Evolutionary conservation across 768 basidiomycete genomes (phyloP), one percentile per base, ranked within the genome.

Genomic region (Leucosporidium yakuticum): DNA sequence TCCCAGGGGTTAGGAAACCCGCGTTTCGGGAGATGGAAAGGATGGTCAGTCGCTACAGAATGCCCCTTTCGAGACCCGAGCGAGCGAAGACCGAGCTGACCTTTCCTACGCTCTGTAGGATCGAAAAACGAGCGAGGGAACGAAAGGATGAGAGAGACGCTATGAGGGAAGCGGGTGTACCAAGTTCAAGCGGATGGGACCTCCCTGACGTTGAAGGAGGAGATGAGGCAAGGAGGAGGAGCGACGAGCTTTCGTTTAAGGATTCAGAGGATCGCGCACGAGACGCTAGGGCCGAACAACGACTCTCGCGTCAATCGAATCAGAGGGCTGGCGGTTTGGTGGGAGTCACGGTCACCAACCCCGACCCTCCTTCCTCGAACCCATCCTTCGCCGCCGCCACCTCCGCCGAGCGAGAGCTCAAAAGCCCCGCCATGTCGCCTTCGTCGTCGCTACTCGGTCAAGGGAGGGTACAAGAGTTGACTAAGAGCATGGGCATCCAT

Each of bases 71-170:
- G 6, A 36, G 12, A 36, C 34, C 39, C 3, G 39, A 44, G 39
- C 3, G 39, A 15, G 17, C 6, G 39, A 44, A 44, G 11, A 15
- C 39, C 39, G 39, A 44, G 39, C 39, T 44, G 39, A 44, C 39
- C 39, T 44, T 44, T 15, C 14, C 3, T 15, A 2, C 3, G 3
- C 8, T 8, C 39, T 44, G 17, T 15, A 44, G 69, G 69, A 59
- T 70, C 32, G 62, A 67, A 50, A 70, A 67, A 27, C 31, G 69
- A 6, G 65, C 51, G 2, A 25, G 14, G 2, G 65, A 69, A 23
- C 50, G 65, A 27, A 51, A 62, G 39, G 53, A 53, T 4, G 62
- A 66, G 31, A 29, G 47, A 4, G 47, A 60, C 4, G 8, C 32
- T 31, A 15, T 21, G 14, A 15, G 20, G 12, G 48, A n/a, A 31